phyloP scores from a whole-genome alignment of 768 basidiomycete species.

The Infundibulicybe gibba region DNA sequence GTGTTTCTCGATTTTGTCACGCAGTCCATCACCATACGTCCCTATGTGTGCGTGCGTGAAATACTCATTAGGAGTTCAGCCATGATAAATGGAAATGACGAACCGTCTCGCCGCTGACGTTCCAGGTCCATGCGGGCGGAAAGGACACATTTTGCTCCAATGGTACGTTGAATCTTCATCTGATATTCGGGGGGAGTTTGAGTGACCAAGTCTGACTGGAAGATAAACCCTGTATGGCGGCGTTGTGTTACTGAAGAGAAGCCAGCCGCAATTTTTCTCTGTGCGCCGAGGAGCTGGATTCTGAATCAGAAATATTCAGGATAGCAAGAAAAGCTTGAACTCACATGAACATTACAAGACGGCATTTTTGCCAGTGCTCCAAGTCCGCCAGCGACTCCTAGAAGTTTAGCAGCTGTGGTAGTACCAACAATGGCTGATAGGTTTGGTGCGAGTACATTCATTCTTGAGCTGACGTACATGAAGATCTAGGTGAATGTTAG shows the following conservation, averaged over 20 bases:
- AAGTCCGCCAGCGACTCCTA: slow-evolving; percentile 95
- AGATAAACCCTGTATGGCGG: slow-evolving; percentile 95
- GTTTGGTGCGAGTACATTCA: slow-evolving; percentile 98
- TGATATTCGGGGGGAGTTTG: slow-evolving; percentile 87
- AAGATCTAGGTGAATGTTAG: slow-evolving; percentile 64
- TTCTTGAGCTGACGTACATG: slow-evolving; percentile 98
- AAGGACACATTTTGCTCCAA: slow-evolving; percentile 88
- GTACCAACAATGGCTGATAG: slow-evolving; percentile 98
- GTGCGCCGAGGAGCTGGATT: slow-evolving; percentile 84
- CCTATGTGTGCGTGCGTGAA: slow-evolving; percentile 31
- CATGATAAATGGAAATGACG: slow-evolving; percentile 11
- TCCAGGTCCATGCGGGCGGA: slow-evolving; percentile 96
- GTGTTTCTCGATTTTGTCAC: slow-evolving; percentile 90
- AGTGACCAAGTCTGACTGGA: slow-evolving; percentile 87
- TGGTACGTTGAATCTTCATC: slow-evolving; percentile 87
- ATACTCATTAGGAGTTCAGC: background rate
- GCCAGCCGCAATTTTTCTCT: slow-evolving; percentile 88
- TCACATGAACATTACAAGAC: slow-evolving; percentile 88
- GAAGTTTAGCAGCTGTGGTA: slow-evolving; percentile 95
- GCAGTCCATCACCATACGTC: slow-evolving; percentile 74
- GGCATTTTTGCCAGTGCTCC: slow-evolving; percentile 92
- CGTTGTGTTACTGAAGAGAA: slow-evolving; percentile 86
- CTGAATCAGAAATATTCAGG: background rate
- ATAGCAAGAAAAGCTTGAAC: slow-evolving; percentile 21
- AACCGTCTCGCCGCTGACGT: slow-evolving; percentile 77